Evolutionary conservation across 1,284 basidiomycete species (phyloP).

Genomic region (Cystobasidiaceae sp.): DNA sequence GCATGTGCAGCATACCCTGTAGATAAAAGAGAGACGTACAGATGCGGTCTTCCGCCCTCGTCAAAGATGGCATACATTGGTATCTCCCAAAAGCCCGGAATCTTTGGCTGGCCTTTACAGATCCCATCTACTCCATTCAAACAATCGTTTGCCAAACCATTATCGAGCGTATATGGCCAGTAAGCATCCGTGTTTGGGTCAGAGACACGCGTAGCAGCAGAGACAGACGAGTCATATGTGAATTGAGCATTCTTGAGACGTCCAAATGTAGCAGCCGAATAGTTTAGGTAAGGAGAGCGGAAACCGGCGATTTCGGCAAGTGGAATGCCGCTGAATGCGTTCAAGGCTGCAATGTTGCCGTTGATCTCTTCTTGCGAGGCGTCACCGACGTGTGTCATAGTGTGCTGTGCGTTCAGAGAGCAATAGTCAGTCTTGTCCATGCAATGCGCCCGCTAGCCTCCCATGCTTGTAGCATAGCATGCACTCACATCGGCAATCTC

Average conservation of each 20-base stretch:
- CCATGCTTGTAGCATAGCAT: not conserved
- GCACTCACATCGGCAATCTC: constrained; percentile 66
- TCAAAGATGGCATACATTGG: constrained; percentile 76
- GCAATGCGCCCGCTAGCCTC: not conserved
- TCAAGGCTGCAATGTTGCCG: constrained; percentile 73
- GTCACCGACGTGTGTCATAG: constrained; percentile 71
- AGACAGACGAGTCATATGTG: constrained; percentile 62
- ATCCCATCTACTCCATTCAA: constrained; percentile 52
- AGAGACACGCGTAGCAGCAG: constrained; percentile 63
- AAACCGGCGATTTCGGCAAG: constrained; percentile 64
- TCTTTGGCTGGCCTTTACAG: constrained; percentile 65
- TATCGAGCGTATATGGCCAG: constrained; percentile 50
- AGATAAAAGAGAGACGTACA: constrained; percentile 24
- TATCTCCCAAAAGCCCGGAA: constrained; percentile 74
- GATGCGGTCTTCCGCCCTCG: constrained; percentile 42
- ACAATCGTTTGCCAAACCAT: constrained; percentile 70
- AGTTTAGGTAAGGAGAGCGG: constrained; percentile 72
- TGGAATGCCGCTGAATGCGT: constrained; percentile 70
- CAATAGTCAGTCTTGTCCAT: constrained; percentile 5
- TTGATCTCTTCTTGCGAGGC: constrained; percentile 57
- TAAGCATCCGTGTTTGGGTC: constrained; percentile 58
- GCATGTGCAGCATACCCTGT: constrained; percentile 6
- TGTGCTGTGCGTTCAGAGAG: constrained; percentile 42
- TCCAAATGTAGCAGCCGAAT: constrained; percentile 49
- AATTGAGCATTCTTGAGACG: constrained; percentile 21